These are phyloP conservation scores for Coemansia sp. DNA, from an alignment of 192 early-diverging fungal species.

Conservation along the genomic window DNA sequence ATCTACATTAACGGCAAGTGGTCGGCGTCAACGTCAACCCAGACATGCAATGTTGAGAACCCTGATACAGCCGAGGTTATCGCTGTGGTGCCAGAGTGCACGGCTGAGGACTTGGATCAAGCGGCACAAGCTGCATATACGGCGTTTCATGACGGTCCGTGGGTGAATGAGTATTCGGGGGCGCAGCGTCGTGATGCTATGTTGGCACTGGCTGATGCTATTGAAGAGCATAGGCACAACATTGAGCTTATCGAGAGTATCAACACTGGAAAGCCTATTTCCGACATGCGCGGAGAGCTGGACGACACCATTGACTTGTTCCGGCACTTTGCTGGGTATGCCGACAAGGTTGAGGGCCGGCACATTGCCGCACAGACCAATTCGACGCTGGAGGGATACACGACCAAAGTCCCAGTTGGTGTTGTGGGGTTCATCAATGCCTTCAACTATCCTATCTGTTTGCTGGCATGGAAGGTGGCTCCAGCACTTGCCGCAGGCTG, in stretches of 20 bases:
- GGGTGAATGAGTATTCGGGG: constrained; percentile 51
- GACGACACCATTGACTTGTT: constrained; percentile 53
- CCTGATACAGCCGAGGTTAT: constrained; percentile 41
- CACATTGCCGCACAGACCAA: constrained; percentile 47
- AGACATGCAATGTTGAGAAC: constrained; percentile 37
- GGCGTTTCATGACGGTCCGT: constrained; percentile 48
- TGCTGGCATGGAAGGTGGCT: constrained; percentile 54
- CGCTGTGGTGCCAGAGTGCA: constrained; percentile 44
- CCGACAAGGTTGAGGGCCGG: constrained; percentile 53
- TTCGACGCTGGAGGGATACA: constrained; percentile 33
- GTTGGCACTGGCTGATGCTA: constrained; percentile 40
- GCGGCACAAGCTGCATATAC: constrained; percentile 46
- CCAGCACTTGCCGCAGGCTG: constrained; percentile 55
- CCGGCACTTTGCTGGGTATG: constrained; percentile 52
- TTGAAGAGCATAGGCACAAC: constrained; percentile 39
- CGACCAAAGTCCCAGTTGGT: constrained; percentile 54
- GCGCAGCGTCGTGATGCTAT: constrained; percentile 56
- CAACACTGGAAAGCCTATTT: constrained; percentile 58
- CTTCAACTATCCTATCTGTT: constrained; percentile 65
- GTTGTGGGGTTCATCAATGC: constrained; percentile 57
- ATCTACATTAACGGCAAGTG: constrained; percentile 46
- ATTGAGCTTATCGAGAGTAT: constrained; percentile 54
- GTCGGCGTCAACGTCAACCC: constrained; percentile 11
- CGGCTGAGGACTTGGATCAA: constrained; percentile 31
- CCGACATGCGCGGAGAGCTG: constrained; percentile 53